Base-by-base conservation (phyloP, 2,329 filamentous ascomycete species). In the Phialemoniopsis sp. region DNA sequence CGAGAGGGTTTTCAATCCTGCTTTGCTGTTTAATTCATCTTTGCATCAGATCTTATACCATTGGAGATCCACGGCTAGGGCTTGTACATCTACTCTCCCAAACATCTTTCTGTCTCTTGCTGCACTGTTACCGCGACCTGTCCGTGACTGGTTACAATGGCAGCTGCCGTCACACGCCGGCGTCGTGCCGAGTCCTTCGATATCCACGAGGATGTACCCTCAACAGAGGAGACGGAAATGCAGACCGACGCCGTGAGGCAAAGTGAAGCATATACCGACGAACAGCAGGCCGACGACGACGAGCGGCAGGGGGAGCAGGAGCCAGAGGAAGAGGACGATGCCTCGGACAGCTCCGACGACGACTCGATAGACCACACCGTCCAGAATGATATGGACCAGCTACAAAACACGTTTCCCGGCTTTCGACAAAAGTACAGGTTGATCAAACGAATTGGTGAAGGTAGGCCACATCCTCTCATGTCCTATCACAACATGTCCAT, bases 391-490 rank as follows among this genome's bases (percentile, higher is more conserved):
- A 98, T 98, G 79, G 78, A 81, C 38, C 87, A 82, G 50, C 80
- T 98, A 41, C 83, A 91, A 52, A 73, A 80, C 39, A 85, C 82
- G 28, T 96, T 97, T 58, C 82, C 82, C 29, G 87, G 86, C 37
- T 94, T 97, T 59, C 85, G 78, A 48, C 76, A 87, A 53, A 81
- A 84, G 42, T 98, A 91, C 64, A 83, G 90, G 38, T 67, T 98
- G 39, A 93, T 98, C 59, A 96, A 96, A 65, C 85, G 91, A 46
- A 98, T 98, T 56, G 93, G 93, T 56, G 93, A 98, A 77, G 93
- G 89, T 90, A 65, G 41, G 56, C 51, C 26, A 6, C 39, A 29
- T n/a, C 15, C 9, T 8, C 3, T 33, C 21, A 9, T n/a, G 10
- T 8, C 5, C 6, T 13, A 14, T 32, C 17, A 13, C 2, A 36